These are phyloP conservation scores for Porphyrellus cyaneotinctus DNA, from an alignment of 768 basidiomycete genomes.

Conservation along the genomic window DNA sequence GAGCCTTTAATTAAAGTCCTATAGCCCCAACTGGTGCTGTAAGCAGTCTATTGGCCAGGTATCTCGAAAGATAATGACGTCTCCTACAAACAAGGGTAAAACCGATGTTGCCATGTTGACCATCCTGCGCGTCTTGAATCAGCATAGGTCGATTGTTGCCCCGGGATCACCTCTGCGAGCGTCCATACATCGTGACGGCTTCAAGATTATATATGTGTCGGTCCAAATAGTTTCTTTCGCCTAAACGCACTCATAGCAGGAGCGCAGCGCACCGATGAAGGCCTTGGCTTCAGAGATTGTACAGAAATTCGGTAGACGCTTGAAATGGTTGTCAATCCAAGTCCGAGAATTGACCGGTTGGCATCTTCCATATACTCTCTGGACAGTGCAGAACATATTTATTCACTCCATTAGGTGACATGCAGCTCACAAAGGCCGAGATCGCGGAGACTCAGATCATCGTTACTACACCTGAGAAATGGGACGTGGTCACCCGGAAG, in stretches of 20 bases:
- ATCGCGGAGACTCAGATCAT: constrained; percentile 96
- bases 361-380: constrained; percentile 5
- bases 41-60: constrained; percentile 28
- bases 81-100: constrained; percentile 68
- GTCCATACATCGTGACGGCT: constrained; percentile 63
- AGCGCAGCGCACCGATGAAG: constrained; percentile 90
- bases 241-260: background rate
- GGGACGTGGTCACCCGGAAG: constrained; percentile 98
- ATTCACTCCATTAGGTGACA: constrained; percentile 55
- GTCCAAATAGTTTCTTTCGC: constrained; percentile 15
- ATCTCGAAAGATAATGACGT: constrained; percentile 1
- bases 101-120: constrained; percentile 96
- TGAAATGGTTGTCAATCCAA: constrained; percentile 81
- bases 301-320: constrained; percentile 83
- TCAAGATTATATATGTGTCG: constrained; percentile 97
- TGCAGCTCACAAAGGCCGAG: constrained; percentile 93
- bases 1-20: background rate
- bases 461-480: constrained; percentile 98
- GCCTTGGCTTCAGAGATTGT: constrained; percentile 94
- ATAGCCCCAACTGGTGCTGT: constrained; percentile 97
- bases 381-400: background rate
- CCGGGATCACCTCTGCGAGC: constrained; percentile 34
- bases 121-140: constrained; percentile 82
- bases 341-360: constrained; percentile 89
- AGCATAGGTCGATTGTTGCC: constrained; percentile 46